Evolutionary conservation across 1,284 basidiomycete species (phyloP).

Genomic region (Pyrrhoderma lamaoense): DNA sequence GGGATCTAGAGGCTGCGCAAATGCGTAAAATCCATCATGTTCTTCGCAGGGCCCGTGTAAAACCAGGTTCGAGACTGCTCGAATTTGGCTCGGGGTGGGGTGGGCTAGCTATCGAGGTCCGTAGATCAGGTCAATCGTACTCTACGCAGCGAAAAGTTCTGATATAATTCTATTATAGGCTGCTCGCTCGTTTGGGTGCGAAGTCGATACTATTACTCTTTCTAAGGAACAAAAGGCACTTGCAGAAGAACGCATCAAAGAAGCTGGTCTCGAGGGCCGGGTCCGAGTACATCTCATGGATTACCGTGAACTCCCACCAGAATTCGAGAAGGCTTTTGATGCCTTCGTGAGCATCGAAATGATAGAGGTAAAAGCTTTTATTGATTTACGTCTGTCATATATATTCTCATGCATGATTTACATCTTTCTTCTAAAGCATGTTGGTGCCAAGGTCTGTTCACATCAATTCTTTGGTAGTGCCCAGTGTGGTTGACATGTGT

Average conservation of each 20-base stretch:
- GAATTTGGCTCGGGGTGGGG: slow-evolving; percentile 96
- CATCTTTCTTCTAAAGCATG: slow-evolving; percentile 38
- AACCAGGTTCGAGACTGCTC: slow-evolving; percentile 71
- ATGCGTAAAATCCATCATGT: slow-evolving; percentile 74
- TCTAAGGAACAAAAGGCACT: slow-evolving; percentile 81
- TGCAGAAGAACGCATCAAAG: slow-evolving; percentile 74
- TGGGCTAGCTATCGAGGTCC: slow-evolving; percentile 79
- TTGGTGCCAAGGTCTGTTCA: slow-evolving; percentile 47
- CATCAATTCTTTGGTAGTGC: not conserved
- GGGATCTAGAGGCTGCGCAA: slow-evolving; percentile 78
- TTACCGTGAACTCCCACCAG: slow-evolving; percentile 72
- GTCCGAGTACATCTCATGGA: slow-evolving; percentile 77
- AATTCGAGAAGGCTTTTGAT: slow-evolving; percentile 77
- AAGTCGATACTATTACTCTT: slow-evolving; percentile 83
- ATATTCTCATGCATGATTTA: slow-evolving; percentile 5
- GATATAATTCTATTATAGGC: slow-evolving; percentile 35
- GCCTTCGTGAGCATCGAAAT: slow-evolving; percentile 88
- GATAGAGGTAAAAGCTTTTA: slow-evolving; percentile 62
- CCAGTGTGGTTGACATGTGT: not conserved
- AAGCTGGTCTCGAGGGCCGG: slow-evolving; percentile 60
- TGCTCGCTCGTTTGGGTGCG: slow-evolving; percentile 62
- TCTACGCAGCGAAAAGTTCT: not conserved
- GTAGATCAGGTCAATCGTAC: slow-evolving; percentile 21
- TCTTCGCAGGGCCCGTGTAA: slow-evolving; percentile 67
- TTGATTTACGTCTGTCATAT: slow-evolving; percentile 13